Conservation (phyloP, 306 rosid species). For the Cucurbita moschata region DNA sequence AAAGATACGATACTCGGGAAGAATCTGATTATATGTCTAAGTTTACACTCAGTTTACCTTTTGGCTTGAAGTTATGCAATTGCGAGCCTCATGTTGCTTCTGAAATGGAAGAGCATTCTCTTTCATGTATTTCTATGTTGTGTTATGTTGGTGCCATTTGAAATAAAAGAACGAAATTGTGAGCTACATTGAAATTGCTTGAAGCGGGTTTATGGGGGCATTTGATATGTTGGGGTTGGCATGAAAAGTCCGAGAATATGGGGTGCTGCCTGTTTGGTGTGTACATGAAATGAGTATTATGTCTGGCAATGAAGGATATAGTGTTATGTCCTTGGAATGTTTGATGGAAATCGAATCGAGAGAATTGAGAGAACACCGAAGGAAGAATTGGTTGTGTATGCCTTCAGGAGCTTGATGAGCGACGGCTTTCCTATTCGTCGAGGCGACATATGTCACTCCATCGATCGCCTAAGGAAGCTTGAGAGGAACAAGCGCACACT, state of each 20-base stretch:
- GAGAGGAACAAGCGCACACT: slow-evolving; percentile 70
- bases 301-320: neutral
- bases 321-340: neutral
- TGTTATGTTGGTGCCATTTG: neutral
- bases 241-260: neutral
- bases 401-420: slow-evolving; percentile 85
- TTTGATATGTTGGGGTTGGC: neutral
- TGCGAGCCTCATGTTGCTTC: neutral
- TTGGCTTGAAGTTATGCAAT: neutral
- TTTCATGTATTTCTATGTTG: neutral
- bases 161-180: neutral
- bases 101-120: neutral
- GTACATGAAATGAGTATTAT: neutral
- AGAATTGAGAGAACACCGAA: slow-evolving; percentile 58
- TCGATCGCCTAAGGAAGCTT: slow-evolving; percentile 79
- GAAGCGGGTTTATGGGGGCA: neutral
- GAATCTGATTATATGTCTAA: neutral
- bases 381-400: slow-evolving; percentile 44
- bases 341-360: slow-evolving; percentile 36
- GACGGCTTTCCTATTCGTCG: slow-evolving; percentile 72
- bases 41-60: neutral
- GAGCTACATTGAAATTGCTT: neutral
- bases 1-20: neutral
- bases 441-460: slow-evolving; percentile 67
- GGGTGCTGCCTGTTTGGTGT: neutral